Evolutionary conservation across 108 stramenopile species (phyloP).

Genomic region (Nitzschia palea): DNA sequence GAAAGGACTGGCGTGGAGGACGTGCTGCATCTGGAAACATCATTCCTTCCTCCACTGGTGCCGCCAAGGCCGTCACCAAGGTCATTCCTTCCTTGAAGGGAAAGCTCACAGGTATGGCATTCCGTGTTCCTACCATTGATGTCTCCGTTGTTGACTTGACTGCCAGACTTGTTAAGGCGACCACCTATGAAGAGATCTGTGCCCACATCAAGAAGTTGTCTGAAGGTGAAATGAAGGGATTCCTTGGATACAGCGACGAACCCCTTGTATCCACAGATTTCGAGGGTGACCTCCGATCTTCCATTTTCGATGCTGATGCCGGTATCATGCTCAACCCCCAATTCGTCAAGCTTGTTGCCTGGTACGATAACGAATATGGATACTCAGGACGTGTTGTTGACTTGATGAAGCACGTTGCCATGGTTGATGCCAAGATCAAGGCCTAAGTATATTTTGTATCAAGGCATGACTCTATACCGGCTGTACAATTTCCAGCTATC

Average conservation of each 20-base stretch:
- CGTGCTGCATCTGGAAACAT: conserved; percentile 99
- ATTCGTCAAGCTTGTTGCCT: conserved; percentile 97
- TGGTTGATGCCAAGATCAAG: conserved; percentile 82
- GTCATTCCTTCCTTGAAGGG: conserved; percentile 97
- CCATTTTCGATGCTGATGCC: conserved; percentile 98
- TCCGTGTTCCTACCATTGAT: conserved; percentile 99
- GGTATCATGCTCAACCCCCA: conserved; percentile 95
- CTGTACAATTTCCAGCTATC: conserved; percentile 1
- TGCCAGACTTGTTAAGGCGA: conserved; percentile 77
- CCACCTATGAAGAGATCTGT: conserved; percentile 98
- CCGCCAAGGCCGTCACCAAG: conserved; percentile 99
- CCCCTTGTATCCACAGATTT: conserved; percentile 98
- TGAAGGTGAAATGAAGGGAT: conserved; percentile 95
- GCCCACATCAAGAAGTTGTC: conserved; percentile 89
- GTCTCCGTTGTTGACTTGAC: conserved; percentile 99
- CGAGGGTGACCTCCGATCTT: conserved; percentile 92
- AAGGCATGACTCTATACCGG: no score
- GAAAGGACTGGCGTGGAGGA: conserved; percentile 99
- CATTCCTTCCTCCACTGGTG: conserved; percentile 99
- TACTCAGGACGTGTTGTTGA: conserved; percentile 95
- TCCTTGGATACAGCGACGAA: conserved; percentile 99
- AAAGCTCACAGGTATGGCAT: conserved; percentile 99
- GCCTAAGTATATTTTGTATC: conserved; percentile 1
- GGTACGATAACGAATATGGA: conserved; percentile 97
- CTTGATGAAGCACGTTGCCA: conserved; percentile 95